A percentile compares a stretch with the other conserved stretches of the same genome.
Evolutionary conservation across 2,329 filamentous ascomycete genomes (phyloP).

Genomic region (Clathrospora elynae): DNA sequence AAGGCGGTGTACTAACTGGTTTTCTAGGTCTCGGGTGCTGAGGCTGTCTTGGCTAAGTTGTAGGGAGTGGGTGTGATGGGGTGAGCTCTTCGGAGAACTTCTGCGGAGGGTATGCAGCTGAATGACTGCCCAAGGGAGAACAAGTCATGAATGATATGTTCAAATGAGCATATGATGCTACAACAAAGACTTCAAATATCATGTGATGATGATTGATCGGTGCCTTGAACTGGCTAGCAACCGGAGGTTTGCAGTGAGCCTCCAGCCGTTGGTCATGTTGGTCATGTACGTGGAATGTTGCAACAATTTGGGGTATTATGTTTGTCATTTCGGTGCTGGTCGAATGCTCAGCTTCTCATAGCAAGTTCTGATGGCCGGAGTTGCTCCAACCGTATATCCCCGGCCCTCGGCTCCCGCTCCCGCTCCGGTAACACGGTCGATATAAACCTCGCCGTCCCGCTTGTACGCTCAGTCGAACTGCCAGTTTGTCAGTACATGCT

Average conservation of each 20-base stretch:
- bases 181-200: no score
- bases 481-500: constrained; percentile 5
- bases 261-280: constrained; percentile 2
- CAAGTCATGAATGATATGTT: no score
- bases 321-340: constrained; percentile 20
- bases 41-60: constrained; percentile 56
- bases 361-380: constrained; percentile 7
- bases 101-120: no score
- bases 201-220: no score
- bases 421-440: constrained; percentile 4
- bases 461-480: constrained; percentile 33
- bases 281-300: constrained; percentile 1
- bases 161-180: no score
- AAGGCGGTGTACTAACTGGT: constrained; percentile 25
- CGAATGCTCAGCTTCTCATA: constrained; percentile 16
- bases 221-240: no score
- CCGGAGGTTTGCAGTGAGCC: no score
- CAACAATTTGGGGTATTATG: constrained; percentile 6
- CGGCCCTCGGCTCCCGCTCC: constrained; percentile 6
- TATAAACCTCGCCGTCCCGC: constrained; percentile 17
- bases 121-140: no score
- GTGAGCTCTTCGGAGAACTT: no score
- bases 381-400: constrained; percentile 5
- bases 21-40: constrained; percentile 55
- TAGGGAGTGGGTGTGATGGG: constrained; percentile 33